Percentiles rank a stretch among this genome's conserved stretches.
Conservation (phyloP, 148 eudicot species). For the Amaranthus hypochondriacus region DNA sequence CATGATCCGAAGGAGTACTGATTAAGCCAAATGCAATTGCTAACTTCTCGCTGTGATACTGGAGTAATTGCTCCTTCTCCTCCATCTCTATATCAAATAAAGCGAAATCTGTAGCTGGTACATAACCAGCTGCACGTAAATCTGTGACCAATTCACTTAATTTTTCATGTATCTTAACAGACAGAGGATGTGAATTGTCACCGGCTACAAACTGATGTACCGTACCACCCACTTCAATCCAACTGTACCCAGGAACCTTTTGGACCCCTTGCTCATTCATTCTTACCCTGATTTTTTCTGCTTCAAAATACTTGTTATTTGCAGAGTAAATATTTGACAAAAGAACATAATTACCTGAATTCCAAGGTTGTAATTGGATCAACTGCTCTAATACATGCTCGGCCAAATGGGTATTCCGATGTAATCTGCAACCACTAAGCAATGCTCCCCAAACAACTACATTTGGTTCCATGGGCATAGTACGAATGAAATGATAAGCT, state of each 20-base stretch:
- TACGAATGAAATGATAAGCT: slow-evolving; percentile 37
- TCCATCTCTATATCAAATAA: slow-evolving; percentile 59
- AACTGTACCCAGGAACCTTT: slow-evolving; percentile 52
- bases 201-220: slow-evolving; percentile 62
- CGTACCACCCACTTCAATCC: slow-evolving; percentile 54
- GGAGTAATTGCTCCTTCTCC: slow-evolving; percentile 49
- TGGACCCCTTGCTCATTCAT: slow-evolving; percentile 43
- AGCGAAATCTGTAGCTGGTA: slow-evolving; percentile 49
- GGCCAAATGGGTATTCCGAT: slow-evolving; percentile 44
- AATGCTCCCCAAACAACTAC: slow-evolving; percentile 52
- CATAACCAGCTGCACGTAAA: slow-evolving; percentile 42
- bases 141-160: slow-evolving; percentile 37
- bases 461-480: slow-evolving; percentile 52
- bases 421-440: slow-evolving; percentile 52
- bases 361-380: slow-evolving; percentile 48
- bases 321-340: slow-evolving; percentile 51
- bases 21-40: slow-evolving; percentile 61
- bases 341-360: slow-evolving; percentile 50
- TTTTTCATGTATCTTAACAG: slow-evolving; percentile 40
- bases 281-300: slow-evolving; percentile 36
- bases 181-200: slow-evolving; percentile 45
- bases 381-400: slow-evolving; percentile 39
- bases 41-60: slow-evolving; percentile 61
- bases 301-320: slow-evolving; percentile 48
- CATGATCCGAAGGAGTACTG: slow-evolving; percentile 32